Percentiles rank a stretch among this genome's conserved stretches.
Evolutionary conservation across 1,139 yeast species (phyloP).

Genomic region (Kodamaea derodonti): DNA sequence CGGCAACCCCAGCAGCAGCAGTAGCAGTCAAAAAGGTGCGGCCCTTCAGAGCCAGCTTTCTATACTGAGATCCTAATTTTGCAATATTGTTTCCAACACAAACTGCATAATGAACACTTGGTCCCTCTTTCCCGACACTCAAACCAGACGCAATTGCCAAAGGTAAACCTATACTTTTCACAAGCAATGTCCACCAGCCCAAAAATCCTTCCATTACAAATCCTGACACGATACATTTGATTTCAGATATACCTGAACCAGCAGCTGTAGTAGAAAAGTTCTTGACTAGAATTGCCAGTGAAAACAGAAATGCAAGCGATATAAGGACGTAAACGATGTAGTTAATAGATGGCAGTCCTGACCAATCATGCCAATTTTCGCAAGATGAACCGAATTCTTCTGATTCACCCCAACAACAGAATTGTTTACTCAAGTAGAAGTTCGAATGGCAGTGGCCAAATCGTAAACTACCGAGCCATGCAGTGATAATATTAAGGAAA

Average conservation of each 20-base stretch:
- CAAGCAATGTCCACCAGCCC: slow-evolving; percentile 64
- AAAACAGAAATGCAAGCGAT: slow-evolving; percentile 58
- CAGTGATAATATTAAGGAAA: slow-evolving; percentile 72
- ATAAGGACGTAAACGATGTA: slow-evolving; percentile 58
- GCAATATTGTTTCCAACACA: slow-evolving; percentile 73
- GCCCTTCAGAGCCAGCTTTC: slow-evolving; percentile 45
- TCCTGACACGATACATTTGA: slow-evolving; percentile 92
- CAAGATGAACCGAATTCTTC: slow-evolving; percentile 35
- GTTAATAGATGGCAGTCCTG: slow-evolving; percentile 38
- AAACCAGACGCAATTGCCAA: slow-evolving; percentile 80
- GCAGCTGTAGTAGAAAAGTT: slow-evolving; percentile 86
- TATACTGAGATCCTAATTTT: slow-evolving; percentile 43
- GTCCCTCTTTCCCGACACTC: slow-evolving; percentile 83
- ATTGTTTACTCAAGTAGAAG: slow-evolving; percentile 66
- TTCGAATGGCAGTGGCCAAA: slow-evolving; percentile 72
- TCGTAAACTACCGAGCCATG: slow-evolving; percentile 77
- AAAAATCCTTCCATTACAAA: slow-evolving; percentile 78
- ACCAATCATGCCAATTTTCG: slow-evolving; percentile 55
- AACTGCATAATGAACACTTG: slow-evolving; percentile 81
- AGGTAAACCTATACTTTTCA: slow-evolving; percentile 81
- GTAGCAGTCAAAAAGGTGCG: slow-evolving; percentile 58
- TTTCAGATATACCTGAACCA: slow-evolving; percentile 96
- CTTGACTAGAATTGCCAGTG: slow-evolving; percentile 68
- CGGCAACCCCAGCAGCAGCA: slow-evolving; percentile 71
- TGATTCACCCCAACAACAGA: slow-evolving; percentile 76